A percentile compares a stretch with the other conserved stretches of the same genome.
Evolutionary conservation across 1,284 basidiomycete species (phyloP).

Genomic region (Grifola frondosa): DNA sequence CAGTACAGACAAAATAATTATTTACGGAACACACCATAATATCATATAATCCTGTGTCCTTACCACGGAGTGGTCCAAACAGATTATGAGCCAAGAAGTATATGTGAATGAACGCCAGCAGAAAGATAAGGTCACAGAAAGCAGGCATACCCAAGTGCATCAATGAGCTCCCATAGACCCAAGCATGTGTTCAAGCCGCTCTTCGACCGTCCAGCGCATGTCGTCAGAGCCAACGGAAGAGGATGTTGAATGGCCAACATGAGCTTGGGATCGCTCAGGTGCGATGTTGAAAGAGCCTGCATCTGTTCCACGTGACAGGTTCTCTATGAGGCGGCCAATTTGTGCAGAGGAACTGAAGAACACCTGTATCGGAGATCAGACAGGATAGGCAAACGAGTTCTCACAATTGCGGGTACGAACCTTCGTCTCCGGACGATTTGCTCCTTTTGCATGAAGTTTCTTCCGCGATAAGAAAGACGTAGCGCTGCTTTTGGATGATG

Average conservation of each 20-base stretch:
- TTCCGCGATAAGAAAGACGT: conserved; percentile 62
- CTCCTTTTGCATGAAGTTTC: conserved; percentile 46
- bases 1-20: conserved; percentile 20
- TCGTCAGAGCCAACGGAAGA: conserved; percentile 66
- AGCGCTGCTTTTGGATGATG: conserved; percentile 63
- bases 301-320: conserved; percentile 73
- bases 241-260: conserved; percentile 50
- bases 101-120: not conserved
- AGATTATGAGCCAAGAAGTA: conserved; percentile 4
- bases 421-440: conserved; percentile 74
- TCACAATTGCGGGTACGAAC: conserved; percentile 37
- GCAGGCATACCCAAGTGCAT: conserved; percentile 9
- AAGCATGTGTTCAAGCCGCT: conserved; percentile 73
- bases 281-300: conserved; percentile 77
- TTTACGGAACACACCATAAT: conserved; percentile 13
- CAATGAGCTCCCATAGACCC: conserved; percentile 44
- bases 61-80: conserved; percentile 8
- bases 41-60: conserved; percentile 1
- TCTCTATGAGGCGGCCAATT: conserved; percentile 79
- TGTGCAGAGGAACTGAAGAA: conserved; percentile 76
- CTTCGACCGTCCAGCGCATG: conserved; percentile 69
- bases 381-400: conserved; percentile 4
- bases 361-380: conserved; percentile 47
- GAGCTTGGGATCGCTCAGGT: conserved; percentile 32
- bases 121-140: conserved; percentile 10